Conservation (phyloP, 345 rosid genomes). For the Lagerstroemia speciosa region DNA sequence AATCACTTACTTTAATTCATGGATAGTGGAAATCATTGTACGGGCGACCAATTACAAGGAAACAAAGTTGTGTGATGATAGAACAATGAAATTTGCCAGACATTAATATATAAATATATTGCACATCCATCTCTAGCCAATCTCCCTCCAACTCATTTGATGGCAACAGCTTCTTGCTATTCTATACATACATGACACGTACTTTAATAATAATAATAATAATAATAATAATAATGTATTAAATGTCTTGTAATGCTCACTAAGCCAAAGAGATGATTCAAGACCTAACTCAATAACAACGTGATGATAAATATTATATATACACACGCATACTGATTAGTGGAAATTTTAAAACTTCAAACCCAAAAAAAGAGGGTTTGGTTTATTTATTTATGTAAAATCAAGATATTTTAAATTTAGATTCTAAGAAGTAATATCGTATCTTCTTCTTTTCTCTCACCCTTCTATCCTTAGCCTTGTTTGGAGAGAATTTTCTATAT, state of each 20-base stretch:
- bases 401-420: too few species aligned
- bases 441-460: too few species aligned
- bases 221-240: neutral
- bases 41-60: constrained; percentile 1
- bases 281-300: neutral
- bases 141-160: constrained; percentile 1
- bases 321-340: neutral
- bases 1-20: neutral
- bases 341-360: neutral
- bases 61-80: neutral
- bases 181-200: constrained; percentile 1
- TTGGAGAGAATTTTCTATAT: too few species aligned
- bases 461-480: too few species aligned
- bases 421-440: too few species aligned
- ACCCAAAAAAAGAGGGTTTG: too few species aligned
- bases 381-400: too few species aligned
- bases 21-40: constrained; percentile 9
- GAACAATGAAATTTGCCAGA: neutral
- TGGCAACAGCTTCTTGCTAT: neutral
- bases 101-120: neutral
- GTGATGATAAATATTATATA: neutral
- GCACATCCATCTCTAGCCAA: neutral
- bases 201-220: neutral
- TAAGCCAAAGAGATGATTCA: constrained; percentile 1
- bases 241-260: neutral